Base-by-base conservation (phyloP, 1,284 basidiomycete genomes). In the Ceratorhiza oryzae-sativae region DNA sequence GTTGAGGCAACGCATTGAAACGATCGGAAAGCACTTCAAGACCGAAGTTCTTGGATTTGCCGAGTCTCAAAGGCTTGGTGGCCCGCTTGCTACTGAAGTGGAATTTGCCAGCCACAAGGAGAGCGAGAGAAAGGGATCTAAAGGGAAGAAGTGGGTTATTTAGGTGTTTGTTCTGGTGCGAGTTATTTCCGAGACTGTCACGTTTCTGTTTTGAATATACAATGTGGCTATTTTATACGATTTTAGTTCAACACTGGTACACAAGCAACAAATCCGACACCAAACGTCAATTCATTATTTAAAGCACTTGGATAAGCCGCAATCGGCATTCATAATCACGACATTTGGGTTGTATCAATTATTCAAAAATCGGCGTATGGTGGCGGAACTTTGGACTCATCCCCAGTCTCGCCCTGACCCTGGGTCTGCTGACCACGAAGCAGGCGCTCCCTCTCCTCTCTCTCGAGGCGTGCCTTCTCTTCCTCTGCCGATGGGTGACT, bases 21-120 rank as follows among this genome's bases (percentile, higher is more conserved):
- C 84, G 56, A 87, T 92, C 65, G 90, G 90, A 25, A 83, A 86
- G 76, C 92, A 97, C 81, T 98, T 98, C 87, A 99, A 99, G 85
- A 90, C 85, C 72, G 88, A 83, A 72, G 95, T 98, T 45, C 85
- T 98, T 56, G 95, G 95, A 5, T 96, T 91, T 80, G 74, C 83
- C 1, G 89, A 94, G 75, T 80, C 84, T 36, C 87, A 90, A 79
- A 92, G 90, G 82, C 83, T 97, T 71, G 87, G 86, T 59, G 93
- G 92, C 23, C 90, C 90, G 68, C 85, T 92, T 80, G 92, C 91
- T 77, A 96, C 94, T 27, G 95, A 98, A 82, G 93, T 97, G 49
- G 94, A 95, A 82, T 98, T 97, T 80, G 82, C 93, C 81, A 94
- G 91, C 77, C 95, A 98, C 85, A 93, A 94, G 81, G 95, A 97